Evolutionary conservation across 2,329 filamentous ascomycete genomes (phyloP), one percentile per base, ranked within the genome.

Genomic region (Aspergillus sp.): DNA sequence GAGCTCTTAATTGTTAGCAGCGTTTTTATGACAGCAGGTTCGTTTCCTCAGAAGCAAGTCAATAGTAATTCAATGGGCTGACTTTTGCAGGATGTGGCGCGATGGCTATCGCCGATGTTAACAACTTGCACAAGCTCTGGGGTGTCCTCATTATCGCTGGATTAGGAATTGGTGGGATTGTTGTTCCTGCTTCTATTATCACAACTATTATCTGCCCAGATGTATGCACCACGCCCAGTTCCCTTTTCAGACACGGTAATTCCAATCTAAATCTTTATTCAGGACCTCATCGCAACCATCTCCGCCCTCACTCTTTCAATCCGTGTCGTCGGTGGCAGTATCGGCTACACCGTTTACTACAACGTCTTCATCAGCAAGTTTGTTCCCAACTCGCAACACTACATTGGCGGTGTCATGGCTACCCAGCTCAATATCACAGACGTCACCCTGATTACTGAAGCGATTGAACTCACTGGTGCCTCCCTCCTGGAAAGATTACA

Each of bases 181-280:
- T 89, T 15, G 84, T 90, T 5, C 87, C 87, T 0, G 83, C 84
- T 1, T 86, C 84, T 1, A 87, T 89, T 63, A 87, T 90, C 57
- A 84, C 85, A 6, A 87, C 85, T 9, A 89, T 90, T 64, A 85
- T 89, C 63, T 89, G 86, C 60, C 87, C 87, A 0, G 84, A 87
- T 66, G 87, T 77, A 64, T 60, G 72, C 41, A 8, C 12, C 11
- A n/a, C 6, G 12, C 17, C 3, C 23, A 17, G 21, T 4, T 7
- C 9, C 27, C 12, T 27, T 27, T n/a, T 9, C 37, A 19, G 11
- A 31, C 25, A 17, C 27, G 27, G 41, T 11, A 27, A 45, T 6
- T 23, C 11, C 41, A 45, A 41, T 19, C 21, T 41, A 40, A 54
- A 25, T 6, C 15, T 12, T 33, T 27, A 19, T 6, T 2, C n/a